A percentile compares a stretch with the other conserved stretches of the same genome.
phyloP scores from a whole-genome alignment of 2,329 filamentous ascomycete species.

The Zymoseptoria passerinii region DNA sequence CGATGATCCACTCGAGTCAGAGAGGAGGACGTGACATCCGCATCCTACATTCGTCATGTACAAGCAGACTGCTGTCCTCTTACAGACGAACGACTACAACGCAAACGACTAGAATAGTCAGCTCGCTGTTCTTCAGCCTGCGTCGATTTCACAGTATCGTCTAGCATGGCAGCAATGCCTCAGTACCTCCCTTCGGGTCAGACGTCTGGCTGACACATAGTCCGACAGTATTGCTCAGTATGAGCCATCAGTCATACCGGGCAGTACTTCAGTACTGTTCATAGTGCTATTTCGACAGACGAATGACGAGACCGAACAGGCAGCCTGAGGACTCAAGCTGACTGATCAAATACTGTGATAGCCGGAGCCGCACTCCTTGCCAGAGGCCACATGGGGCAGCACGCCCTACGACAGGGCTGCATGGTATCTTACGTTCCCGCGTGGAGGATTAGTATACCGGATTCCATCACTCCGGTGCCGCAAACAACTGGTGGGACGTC shows the following conservation, averaged over 20 bases:
- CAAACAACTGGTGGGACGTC: background rate
- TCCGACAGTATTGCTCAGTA: background rate
- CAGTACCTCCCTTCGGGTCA: background rate
- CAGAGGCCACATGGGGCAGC: background rate
- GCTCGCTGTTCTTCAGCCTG: background rate
- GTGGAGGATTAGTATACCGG: background rate
- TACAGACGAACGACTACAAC: background rate
- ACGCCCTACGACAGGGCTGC: background rate
- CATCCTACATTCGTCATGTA: too few species aligned
- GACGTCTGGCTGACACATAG: background rate
- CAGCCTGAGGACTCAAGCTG: background rate
- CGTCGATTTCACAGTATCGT: background rate
- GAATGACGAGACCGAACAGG: background rate
- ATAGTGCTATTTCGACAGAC: background rate
- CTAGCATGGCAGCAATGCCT: background rate
- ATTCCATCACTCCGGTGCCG: background rate
- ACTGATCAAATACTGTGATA: background rate
- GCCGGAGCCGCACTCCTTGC: background rate
- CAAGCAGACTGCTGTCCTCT: too few species aligned
- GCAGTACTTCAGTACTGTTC: background rate
- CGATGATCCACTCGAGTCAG: too few species aligned
- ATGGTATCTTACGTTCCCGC: background rate
- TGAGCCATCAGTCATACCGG: background rate
- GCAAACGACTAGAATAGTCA: background rate
- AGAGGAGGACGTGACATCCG: too few species aligned